phyloP scores from a whole-genome alignment of 768 basidiomycete species.

The Agaricus blazei region DNA sequence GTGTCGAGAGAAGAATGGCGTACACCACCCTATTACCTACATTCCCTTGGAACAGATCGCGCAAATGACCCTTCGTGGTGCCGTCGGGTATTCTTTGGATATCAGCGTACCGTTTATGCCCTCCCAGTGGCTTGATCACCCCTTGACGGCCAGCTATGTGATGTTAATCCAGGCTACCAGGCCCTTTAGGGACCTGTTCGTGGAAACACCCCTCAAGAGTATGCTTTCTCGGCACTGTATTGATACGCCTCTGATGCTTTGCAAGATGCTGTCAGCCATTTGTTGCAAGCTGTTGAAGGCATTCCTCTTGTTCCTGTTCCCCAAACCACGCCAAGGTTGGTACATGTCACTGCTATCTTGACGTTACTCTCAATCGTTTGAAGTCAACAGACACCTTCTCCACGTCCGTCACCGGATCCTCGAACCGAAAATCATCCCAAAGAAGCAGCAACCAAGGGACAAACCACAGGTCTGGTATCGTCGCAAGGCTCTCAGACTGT shows the following conservation, averaged over 20 bases:
- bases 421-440: neutral
- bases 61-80: constrained; percentile 27
- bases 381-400: neutral
- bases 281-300: constrained; percentile 9
- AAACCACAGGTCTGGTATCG: too few relatives aligned
- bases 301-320: neutral
- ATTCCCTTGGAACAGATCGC: constrained; percentile 26
- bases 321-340: neutral
- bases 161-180: constrained; percentile 26
- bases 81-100: constrained; percentile 19
- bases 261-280: constrained; percentile 3
- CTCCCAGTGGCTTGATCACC: constrained; percentile 21
- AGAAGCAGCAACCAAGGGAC: neutral
- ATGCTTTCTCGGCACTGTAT: neutral
- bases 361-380: neutral
- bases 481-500: neutral
- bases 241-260: neutral
- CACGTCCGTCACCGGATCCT: neutral
- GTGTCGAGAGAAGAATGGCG: neutral
- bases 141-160: constrained; percentile 30
- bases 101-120: constrained; percentile 23
- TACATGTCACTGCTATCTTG: neutral
- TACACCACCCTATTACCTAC: neutral
- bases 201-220: constrained; percentile 30
- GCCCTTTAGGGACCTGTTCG: constrained; percentile 24